Percentiles rank a stretch among this genome's conserved stretches.
Evolutionary conservation across 768 basidiomycete species (phyloP).

Genomic region (Paxillus ammoniavirescens): DNA sequence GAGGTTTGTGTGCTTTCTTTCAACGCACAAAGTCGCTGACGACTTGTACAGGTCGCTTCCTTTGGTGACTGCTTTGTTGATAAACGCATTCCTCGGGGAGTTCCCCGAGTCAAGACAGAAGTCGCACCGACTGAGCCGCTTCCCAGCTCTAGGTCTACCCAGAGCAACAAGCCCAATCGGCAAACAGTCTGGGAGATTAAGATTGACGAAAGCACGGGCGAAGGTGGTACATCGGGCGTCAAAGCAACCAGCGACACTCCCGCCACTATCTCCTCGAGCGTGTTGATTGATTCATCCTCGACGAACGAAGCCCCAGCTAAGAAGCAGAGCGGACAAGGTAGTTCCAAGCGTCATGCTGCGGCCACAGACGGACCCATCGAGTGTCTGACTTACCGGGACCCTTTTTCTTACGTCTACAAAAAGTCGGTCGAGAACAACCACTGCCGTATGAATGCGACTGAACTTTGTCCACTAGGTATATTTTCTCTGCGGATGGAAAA

Average conservation of each 20-base stretch:
- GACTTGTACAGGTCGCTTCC: slow-evolving; percentile 46
- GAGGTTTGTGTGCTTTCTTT: slow-evolving; percentile 36
- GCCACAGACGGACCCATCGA: slow-evolving; percentile 45
- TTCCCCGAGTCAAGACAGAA: slow-evolving; percentile 1
- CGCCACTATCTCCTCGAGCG: not conserved
- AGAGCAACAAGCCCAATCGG: not conserved
- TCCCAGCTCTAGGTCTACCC: not conserved
- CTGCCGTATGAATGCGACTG: not conserved
- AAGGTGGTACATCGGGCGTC: not conserved
- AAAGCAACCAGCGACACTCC: not conserved
- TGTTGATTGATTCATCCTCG: not conserved
- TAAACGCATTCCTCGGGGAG: slow-evolving; percentile 28
- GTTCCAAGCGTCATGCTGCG: slow-evolving; percentile 14
- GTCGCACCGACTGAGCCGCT: not conserved
- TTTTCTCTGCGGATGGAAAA: slow-evolving; percentile 70
- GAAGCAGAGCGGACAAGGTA: not conserved
- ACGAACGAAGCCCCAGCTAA: slow-evolving; percentile 8
- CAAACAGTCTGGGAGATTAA: slow-evolving; percentile 14
- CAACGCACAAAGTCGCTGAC: not conserved
- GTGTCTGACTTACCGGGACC: slow-evolving; percentile 67
- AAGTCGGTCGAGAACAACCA: slow-evolving; percentile 35
- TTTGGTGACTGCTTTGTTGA: slow-evolving; percentile 77
- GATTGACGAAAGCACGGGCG: not conserved
- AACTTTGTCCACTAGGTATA: slow-evolving; percentile 39
- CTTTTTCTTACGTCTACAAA: slow-evolving; percentile 70